phyloP scores from a whole-genome alignment of 2,329 filamentous ascomycete species.

The Amesomyces nigricolor region DNA sequence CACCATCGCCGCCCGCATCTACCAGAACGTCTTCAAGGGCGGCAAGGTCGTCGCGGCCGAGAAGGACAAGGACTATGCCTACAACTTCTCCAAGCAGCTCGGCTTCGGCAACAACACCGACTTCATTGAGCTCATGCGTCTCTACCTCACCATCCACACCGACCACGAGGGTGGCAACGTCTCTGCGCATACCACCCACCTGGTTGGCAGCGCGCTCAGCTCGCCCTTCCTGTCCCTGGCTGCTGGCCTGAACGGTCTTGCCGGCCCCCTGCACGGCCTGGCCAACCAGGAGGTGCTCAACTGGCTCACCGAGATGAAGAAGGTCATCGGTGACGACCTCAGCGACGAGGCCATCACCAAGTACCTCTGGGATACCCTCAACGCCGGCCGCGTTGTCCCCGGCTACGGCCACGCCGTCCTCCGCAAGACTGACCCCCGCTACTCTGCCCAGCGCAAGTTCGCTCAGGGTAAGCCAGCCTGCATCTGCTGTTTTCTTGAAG shows the following conservation, averaged over 20 bases:
- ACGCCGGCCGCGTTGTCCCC: conserved; percentile 90
- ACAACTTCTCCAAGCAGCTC: conserved; percentile 99
- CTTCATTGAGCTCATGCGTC: conserved; percentile 96
- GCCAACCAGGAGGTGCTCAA: conserved; percentile 99
- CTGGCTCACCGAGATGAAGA: conserved; percentile 99
- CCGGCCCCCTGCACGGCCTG: conserved; percentile 95
- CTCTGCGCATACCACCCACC: conserved; percentile 95
- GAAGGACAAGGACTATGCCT: conserved; percentile 99
- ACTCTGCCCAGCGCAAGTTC: conserved; percentile 97
- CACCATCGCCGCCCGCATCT: conserved; percentile 96
- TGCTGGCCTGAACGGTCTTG: conserved; percentile 95
- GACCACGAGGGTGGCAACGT: conserved; percentile 99
- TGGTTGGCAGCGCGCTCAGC: conserved; percentile 93
- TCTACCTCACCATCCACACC: conserved; percentile 99
- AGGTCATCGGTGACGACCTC: conserved; percentile 84
- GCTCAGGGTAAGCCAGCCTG: conserved; percentile 53
- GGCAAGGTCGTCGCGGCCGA: conserved; percentile 94
- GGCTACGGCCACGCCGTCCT: conserved; percentile 98
- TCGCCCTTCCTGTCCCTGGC: conserved; percentile 95
- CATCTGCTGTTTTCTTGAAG: not conserved
- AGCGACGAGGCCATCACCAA: conserved; percentile 95
- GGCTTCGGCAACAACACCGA: conserved; percentile 92
- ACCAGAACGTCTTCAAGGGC: conserved; percentile 99
- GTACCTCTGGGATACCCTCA: conserved; percentile 98
- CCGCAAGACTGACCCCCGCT: conserved; percentile 98